These are phyloP conservation scores for Aspergillus campestris DNA, from an alignment of 495 filamentous ascomycete genomes.

Conservation along the genomic window DNA sequence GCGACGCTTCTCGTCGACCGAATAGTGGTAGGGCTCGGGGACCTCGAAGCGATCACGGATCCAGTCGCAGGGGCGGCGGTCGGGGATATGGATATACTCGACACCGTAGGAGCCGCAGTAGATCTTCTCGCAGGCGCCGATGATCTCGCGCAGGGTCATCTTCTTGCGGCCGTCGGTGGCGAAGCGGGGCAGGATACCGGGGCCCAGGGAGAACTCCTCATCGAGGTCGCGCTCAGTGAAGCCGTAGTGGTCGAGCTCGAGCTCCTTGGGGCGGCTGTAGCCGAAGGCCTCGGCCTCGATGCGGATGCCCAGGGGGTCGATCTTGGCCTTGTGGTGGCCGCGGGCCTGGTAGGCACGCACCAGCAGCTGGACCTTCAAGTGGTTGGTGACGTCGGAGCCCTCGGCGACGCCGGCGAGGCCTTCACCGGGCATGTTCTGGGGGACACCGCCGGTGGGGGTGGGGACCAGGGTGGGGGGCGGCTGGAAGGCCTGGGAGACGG, in stretches of 20 bases:
- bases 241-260: conserved; percentile 84
- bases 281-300: conserved; percentile 78
- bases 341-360: conserved; percentile 96
- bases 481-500: conserved; percentile 90
- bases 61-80: conserved; percentile 97
- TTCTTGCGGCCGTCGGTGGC: conserved; percentile 77
- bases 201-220: conserved; percentile 83
- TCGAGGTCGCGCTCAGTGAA: conserved; percentile 94
- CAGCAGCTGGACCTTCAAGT: conserved; percentile 95
- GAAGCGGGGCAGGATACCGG: conserved; percentile 93
- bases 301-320: conserved; percentile 91
- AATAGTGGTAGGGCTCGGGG: conserved; percentile 89
- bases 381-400: conserved; percentile 83
- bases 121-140: conserved; percentile 83
- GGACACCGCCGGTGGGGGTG: conserved; percentile 66
- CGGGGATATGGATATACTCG: conserved; percentile 98
- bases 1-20: conserved; percentile 90
- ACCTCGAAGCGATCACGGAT: conserved; percentile 90
- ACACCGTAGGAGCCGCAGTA: conserved; percentile 96
- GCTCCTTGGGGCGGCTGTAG: conserved; percentile 82
- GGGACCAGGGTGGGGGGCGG: conserved; percentile 89
- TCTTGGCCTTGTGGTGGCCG: conserved; percentile 95
- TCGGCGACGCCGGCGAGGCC: conserved; percentile 53
- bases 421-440: conserved; percentile 60
- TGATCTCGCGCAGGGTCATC: conserved; percentile 94